Evolutionary conservation across 352 stramenopile species (phyloP).

Genomic region (Phytophthora cactorum): DNA sequence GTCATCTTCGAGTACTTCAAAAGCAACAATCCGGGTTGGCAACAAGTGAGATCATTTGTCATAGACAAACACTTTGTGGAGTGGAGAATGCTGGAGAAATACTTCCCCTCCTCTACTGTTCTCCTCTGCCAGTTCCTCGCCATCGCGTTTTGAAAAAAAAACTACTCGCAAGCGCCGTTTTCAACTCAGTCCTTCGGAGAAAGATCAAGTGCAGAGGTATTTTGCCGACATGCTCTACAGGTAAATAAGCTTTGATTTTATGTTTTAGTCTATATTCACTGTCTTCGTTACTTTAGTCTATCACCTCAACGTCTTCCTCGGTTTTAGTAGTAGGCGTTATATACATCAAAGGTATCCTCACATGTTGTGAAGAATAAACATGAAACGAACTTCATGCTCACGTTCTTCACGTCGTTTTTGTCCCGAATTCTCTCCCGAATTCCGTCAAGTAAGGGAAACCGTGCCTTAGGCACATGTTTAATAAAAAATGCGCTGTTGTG

Average conservation of each 20-base stretch:
- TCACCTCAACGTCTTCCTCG: not conserved
- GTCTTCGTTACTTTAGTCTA: not conserved
- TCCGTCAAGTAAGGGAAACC: not conserved
- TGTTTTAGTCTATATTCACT: not conserved
- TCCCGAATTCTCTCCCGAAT: not conserved
- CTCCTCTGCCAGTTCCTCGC: not conserved
- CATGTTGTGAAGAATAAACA: not conserved
- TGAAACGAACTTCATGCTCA: not conserved
- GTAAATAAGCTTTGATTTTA: not conserved
- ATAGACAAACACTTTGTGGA: not conserved
- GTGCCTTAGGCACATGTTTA: not conserved
- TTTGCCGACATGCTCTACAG: not conserved
- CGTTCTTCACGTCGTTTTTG: not conserved
- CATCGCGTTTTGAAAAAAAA: not conserved
- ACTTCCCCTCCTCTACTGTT: not conserved
- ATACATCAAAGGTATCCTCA: not conserved
- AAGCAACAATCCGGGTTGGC: too few relatives aligned
- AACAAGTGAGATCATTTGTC: too few relatives aligned
- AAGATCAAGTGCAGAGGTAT: not conserved
- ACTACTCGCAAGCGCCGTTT: not conserved
- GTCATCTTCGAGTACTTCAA: too few relatives aligned
- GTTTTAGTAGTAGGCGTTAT: not conserved
- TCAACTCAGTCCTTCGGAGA: not conserved
- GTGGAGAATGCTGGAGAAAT: not conserved
- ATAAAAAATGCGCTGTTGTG: slow-evolving; percentile 9